phyloP scores from a whole-genome alignment of 495 filamentous ascomycete species.

The Immersiella caudata region DNA sequence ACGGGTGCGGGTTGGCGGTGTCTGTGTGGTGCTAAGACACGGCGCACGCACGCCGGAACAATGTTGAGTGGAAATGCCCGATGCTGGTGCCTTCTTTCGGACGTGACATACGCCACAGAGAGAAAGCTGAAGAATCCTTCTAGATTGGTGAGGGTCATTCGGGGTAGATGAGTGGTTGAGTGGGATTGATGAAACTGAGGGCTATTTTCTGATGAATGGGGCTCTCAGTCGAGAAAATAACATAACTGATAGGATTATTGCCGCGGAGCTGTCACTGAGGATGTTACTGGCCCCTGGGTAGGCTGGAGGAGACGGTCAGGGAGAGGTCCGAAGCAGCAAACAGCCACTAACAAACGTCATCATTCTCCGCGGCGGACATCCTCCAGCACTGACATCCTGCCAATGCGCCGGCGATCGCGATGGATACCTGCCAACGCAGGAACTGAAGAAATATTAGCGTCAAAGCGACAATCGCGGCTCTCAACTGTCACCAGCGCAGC shows the following conservation, averaged over 20 bases:
- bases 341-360: too few species aligned
- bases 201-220: background rate
- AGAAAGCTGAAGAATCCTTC: background rate
- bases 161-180: background rate
- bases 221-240: too few species aligned
- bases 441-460: background rate
- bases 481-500: background rate
- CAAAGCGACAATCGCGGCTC: background rate
- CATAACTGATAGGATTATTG: too few species aligned
- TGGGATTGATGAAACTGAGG: background rate
- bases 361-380: too few species aligned
- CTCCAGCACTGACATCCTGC: too few species aligned
- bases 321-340: too few species aligned
- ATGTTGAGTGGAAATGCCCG: background rate
- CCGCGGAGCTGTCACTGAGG: too few species aligned
- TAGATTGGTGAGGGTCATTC: background rate
- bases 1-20: background rate
- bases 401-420: background rate
- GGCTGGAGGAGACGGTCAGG: too few species aligned
- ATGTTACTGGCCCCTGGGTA: too few species aligned
- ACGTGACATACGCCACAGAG: background rate
- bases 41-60: background rate
- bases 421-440: background rate
- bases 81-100: background rate
- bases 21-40: background rate